Conservation (phyloP, 2,329 filamentous ascomycete species). For the Chaetomiaceae sp. region DNA sequence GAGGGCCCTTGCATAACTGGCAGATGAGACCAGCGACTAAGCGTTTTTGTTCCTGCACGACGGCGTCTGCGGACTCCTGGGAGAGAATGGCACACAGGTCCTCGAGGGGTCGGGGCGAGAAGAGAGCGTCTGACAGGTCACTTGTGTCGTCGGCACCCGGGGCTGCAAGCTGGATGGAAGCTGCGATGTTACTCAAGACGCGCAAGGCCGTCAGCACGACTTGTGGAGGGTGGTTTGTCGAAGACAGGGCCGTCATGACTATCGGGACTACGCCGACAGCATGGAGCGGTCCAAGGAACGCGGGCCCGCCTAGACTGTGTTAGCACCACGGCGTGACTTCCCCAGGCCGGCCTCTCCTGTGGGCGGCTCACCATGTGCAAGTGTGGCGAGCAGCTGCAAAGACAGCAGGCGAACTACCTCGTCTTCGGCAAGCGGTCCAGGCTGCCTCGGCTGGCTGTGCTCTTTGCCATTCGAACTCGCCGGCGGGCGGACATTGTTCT, state of each 20-base stretch:
- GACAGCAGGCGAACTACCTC: conserved; percentile 70
- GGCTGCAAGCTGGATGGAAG: conserved; percentile 56
- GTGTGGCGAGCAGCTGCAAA: conserved; percentile 77
- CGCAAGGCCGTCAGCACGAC: conserved; percentile 70
- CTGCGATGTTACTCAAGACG: conserved; percentile 65
- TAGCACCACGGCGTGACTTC: not conserved
- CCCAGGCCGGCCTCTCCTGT: not conserved
- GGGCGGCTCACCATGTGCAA: conserved; percentile 66
- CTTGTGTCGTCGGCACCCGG: conserved; percentile 38
- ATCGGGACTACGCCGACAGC: conserved; percentile 61
- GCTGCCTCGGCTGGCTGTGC: conserved; percentile 31
- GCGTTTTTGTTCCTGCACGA: conserved; percentile 56
- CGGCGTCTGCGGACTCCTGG: conserved; percentile 47
- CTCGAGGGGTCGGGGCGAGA: conserved; percentile 55
- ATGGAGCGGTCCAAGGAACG: conserved; percentile 71
- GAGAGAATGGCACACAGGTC: conserved; percentile 62
- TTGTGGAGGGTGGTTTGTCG: conserved; percentile 56
- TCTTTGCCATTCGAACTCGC: conserved; percentile 39
- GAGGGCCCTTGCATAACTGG: conserved; percentile 61
- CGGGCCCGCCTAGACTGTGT: conserved; percentile 60
- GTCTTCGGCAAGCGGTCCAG: conserved; percentile 49
- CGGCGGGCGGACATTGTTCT: conserved; percentile 29
- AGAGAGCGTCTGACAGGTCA: conserved; percentile 60
- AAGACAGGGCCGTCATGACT: conserved; percentile 67
- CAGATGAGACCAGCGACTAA: conserved; percentile 54